Evolutionary conservation across 2,329 filamentous ascomycete species (phyloP).

Genomic region (Colletotrichum endophyticum): DNA sequence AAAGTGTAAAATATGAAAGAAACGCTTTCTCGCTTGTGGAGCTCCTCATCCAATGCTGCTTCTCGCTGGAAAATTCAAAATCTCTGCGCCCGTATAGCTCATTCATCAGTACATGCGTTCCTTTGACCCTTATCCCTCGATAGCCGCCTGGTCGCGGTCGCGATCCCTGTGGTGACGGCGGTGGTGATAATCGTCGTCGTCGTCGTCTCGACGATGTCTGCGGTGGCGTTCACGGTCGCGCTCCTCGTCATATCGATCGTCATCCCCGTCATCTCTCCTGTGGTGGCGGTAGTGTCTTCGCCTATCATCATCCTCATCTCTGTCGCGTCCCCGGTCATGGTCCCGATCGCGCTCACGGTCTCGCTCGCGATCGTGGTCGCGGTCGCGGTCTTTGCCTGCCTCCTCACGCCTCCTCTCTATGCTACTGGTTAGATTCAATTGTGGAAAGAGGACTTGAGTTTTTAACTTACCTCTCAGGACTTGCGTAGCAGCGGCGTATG

Average conservation of each 20-base stretch:
- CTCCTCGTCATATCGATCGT: slow-evolving; percentile 38
- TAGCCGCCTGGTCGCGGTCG: slow-evolving; percentile 25
- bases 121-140: slow-evolving; percentile 7
- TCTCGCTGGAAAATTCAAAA: not conserved
- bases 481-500: slow-evolving; percentile 80
- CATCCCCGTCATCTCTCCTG: slow-evolving; percentile 39
- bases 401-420: slow-evolving; percentile 37
- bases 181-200: slow-evolving; percentile 34
- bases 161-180: slow-evolving; percentile 37
- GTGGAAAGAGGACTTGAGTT: not conserved
- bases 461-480: slow-evolving; percentile 73
- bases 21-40: slow-evolving; percentile 3
- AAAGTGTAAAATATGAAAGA: not conserved
- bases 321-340: slow-evolving; percentile 24
- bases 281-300: slow-evolving; percentile 25
- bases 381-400: slow-evolving; percentile 29
- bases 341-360: slow-evolving; percentile 28
- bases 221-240: slow-evolving; percentile 31
- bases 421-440: not conserved
- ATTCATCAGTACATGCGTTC: not conserved
- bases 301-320: slow-evolving; percentile 28
- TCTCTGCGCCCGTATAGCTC: not conserved
- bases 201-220: slow-evolving; percentile 30
- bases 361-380: slow-evolving; percentile 37
- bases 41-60: not conserved